phyloP scores from a whole-genome alignment of 2,329 filamentous ascomycete genomes.

The Alternaria longipes region DNA sequence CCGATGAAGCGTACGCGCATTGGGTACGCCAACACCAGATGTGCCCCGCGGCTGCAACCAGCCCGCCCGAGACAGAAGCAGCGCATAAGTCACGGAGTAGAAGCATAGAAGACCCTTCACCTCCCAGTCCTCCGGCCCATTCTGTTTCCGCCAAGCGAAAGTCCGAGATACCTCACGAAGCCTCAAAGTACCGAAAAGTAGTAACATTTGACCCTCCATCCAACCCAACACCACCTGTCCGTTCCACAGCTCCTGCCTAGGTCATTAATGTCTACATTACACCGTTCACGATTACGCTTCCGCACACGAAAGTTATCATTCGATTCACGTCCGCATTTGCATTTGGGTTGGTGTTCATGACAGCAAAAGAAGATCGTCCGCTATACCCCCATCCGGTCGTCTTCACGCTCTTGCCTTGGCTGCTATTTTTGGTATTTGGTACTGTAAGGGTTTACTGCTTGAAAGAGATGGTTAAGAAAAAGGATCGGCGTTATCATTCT shows the following conservation, averaged over 20 bases:
- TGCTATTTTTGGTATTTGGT: slow-evolving; percentile 1
- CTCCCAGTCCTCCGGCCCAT: slow-evolving; percentile 5
- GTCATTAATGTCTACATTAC: slow-evolving; percentile 3
- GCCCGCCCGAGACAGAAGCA: slow-evolving; percentile 12
- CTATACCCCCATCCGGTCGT: slow-evolving; percentile 32
- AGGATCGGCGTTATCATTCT: slow-evolving; percentile 19
- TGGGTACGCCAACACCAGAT: slow-evolving; percentile 14
- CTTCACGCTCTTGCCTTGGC: slow-evolving; percentile 8
- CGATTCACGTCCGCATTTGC: slow-evolving; percentile 27
- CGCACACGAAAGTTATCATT: slow-evolving; percentile 13
- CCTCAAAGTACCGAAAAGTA: slow-evolving; percentile 27
- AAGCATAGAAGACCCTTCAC: background rate
- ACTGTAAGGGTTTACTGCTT: slow-evolving; percentile 3
- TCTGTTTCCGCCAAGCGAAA: slow-evolving; percentile 28
- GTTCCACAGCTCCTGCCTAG: slow-evolving; percentile 24
- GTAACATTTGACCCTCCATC: slow-evolving; percentile 16
- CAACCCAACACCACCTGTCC: slow-evolving; percentile 25
- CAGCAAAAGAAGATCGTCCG: slow-evolving; percentile 26
- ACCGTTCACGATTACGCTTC: slow-evolving; percentile 10
- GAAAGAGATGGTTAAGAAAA: slow-evolving; percentile 15
- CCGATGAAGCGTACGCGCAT: slow-evolving; percentile 26
- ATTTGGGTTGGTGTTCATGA: slow-evolving; percentile 31
- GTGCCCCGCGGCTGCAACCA: slow-evolving; percentile 7
- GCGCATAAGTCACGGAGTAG: slow-evolving; percentile 15
- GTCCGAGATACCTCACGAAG: slow-evolving; percentile 23